Evolutionary conservation across 2,329 filamentous ascomycete species (phyloP), one percentile per base, ranked within the genome.

Genomic region (Niveomyces coronatus): DNA sequence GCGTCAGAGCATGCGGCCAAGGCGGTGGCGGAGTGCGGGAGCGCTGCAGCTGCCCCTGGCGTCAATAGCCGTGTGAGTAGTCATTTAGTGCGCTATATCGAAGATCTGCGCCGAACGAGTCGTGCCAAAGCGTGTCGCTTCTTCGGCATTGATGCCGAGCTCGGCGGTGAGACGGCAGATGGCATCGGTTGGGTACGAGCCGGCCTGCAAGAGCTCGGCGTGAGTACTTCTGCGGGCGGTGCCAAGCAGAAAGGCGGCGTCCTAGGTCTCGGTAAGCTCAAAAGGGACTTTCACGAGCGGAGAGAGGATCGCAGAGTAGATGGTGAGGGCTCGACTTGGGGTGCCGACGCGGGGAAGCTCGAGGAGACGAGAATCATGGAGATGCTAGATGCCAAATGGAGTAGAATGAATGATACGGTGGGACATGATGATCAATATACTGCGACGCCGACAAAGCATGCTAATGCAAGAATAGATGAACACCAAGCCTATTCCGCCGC

Each of bases 371-470:
- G 87, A 39, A 82, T 96, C 3, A 69, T 95, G 36, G 84, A 91
- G 50, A 85, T 91, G 77, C 64, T 98, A 23, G 76, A 93, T 49
- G 71, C 69, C 26, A 95, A 94, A 56, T 95, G 91, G 89, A 77
- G 76, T 44, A 91, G 87, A 62, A 77, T 87, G 60, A 98, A 98
- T 53, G 86, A 95, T 58, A 94, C 85, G 14, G 85, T 93, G 62
- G 63, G 76, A 14, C n/a, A n/a, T n/a, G n/a, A n/a, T n/a, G n/a
- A n/a, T n/a, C n/a, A n/a, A n/a, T n/a, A n/a, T n/a, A n/a, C n/a
- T n/a, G n/a, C n/a, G n/a, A n/a, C n/a, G n/a, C n/a, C n/a, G n/a
- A n/a, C 7, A n/a, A 15, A 29, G 15, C 15, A 14, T 2, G 3
- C 9, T 5, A 4, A 10, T 8, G 9, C 9, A 15, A 20, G 10